Evolutionary conservation across 306 rosid species (phyloP).

Genomic region (Pterocarpus macrocarpus): DNA sequence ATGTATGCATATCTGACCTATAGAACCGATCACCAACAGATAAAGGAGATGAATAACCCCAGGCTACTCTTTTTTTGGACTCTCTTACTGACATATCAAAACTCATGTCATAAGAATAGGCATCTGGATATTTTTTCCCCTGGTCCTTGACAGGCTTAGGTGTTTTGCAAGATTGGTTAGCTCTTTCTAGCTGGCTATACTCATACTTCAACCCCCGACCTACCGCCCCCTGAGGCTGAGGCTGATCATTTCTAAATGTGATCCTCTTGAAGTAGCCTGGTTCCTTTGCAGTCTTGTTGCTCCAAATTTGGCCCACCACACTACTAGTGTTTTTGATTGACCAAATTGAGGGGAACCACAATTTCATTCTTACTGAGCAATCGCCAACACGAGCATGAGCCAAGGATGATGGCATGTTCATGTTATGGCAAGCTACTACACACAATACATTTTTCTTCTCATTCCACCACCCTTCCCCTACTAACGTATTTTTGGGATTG

Average conservation of each 20-base stretch:
- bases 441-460: slow-evolving; percentile 47
- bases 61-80: slow-evolving; percentile 4
- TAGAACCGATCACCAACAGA: slow-evolving; percentile 39
- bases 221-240: background rate
- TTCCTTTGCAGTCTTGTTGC: slow-evolving; percentile 53
- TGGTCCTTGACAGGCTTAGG: slow-evolving; percentile 6
- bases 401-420: slow-evolving; percentile 43
- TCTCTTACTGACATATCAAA: slow-evolving; percentile 53
- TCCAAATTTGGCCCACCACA: slow-evolving; percentile 73
- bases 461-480: slow-evolving; percentile 77
- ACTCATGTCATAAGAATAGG: slow-evolving; percentile 54
- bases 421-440: slow-evolving; percentile 57
- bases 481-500: slow-evolving; percentile 49
- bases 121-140: slow-evolving; percentile 33
- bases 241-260: slow-evolving; percentile 35
- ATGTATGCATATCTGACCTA: background rate
- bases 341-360: slow-evolving; percentile 60
- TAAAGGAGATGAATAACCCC: slow-evolving; percentile 52
- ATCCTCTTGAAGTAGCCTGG: slow-evolving; percentile 57
- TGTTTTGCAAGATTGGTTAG: slow-evolving; percentile 49
- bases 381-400: slow-evolving; percentile 55
- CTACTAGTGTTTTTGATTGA: slow-evolving; percentile 55
- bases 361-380: slow-evolving; percentile 63
- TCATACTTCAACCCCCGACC: slow-evolving; percentile 49
- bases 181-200: slow-evolving; percentile 58